Percentiles rank a stretch among this genome's conserved stretches.
These are phyloP conservation scores for Aspergillus affinis DNA, from an alignment of 495 filamentous ascomycete genomes.

Conservation along the genomic window DNA sequence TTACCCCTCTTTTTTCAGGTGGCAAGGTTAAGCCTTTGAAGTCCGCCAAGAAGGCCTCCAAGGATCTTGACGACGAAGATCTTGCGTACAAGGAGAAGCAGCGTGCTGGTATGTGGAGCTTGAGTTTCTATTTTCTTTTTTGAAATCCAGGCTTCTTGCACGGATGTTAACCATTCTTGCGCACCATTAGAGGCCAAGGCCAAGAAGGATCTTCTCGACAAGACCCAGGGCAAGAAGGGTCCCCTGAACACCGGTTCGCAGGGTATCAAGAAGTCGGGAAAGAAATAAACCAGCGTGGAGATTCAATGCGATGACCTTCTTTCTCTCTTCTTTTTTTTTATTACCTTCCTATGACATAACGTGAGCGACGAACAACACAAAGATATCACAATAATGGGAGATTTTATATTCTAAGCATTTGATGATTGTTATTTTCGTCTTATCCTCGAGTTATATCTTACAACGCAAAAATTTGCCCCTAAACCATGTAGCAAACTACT, in stretches of 20 bases:
- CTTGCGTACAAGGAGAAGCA: conserved; percentile 73
- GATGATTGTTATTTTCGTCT: not conserved
- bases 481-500: not conserved
- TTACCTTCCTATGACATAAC: not conserved
- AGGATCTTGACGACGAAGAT: conserved; percentile 76
- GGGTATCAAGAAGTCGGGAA: conserved; percentile 89
- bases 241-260: conserved; percentile 73
- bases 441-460: not conserved
- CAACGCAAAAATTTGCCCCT: not conserved
- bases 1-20: conserved; percentile 46
- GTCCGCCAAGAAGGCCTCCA: conserved; percentile 72
- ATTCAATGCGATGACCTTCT: not conserved
- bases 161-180: conserved; percentile 4
- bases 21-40: conserved; percentile 86
- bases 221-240: conserved; percentile 54
- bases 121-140: not conserved
- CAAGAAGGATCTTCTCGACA: conserved; percentile 68
- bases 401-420: not conserved
- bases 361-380: not conserved
- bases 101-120: conserved; percentile 57
- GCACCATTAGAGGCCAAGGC: conserved; percentile 66
- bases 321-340: conserved; percentile 6
- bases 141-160: not conserved
- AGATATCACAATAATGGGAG: not conserved
- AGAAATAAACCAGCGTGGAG: conserved; percentile 58